Evolutionary conservation across 805 yeast genomes (phyloP).

Genomic region (Lipomyces yamadae): DNA sequence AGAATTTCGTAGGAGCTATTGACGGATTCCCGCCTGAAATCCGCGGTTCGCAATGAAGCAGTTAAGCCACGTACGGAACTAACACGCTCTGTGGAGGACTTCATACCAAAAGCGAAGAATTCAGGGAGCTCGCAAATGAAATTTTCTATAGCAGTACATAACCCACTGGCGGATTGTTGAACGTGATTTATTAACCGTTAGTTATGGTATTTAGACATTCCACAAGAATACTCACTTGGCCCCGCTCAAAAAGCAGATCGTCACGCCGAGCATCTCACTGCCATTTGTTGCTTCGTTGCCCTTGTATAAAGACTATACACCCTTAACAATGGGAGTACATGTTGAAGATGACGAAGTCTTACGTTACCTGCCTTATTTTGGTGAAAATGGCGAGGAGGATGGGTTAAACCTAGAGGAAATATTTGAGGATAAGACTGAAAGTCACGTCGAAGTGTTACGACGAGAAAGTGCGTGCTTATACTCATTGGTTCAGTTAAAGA

Average conservation of each 20-base stretch:
- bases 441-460: slow-evolving; percentile 21
- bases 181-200: background rate
- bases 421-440: slow-evolving; percentile 34
- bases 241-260: slow-evolving; percentile 16
- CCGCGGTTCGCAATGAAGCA: background rate
- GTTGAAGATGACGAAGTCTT: slow-evolving; percentile 34
- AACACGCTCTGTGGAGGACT: background rate
- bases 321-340: slow-evolving; percentile 25
- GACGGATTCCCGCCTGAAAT: background rate
- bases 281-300: slow-evolving; percentile 26
- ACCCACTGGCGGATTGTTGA: background rate
- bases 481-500: background rate
- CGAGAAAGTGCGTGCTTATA: slow-evolving; percentile 23
- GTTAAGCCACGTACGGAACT: no score
- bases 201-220: background rate
- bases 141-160: background rate
- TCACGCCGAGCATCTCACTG: background rate
- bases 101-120: background rate
- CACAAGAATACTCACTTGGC: slow-evolving; percentile 1
- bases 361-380: slow-evolving; percentile 34
- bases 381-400: slow-evolving; percentile 35
- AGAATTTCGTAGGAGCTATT: background rate
- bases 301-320: slow-evolving; percentile 32
- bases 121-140: background rate
- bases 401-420: slow-evolving; percentile 33